Base-by-base conservation (phyloP, 768 basidiomycete genomes). In the Udeniomyces megalosporus region DNA sequence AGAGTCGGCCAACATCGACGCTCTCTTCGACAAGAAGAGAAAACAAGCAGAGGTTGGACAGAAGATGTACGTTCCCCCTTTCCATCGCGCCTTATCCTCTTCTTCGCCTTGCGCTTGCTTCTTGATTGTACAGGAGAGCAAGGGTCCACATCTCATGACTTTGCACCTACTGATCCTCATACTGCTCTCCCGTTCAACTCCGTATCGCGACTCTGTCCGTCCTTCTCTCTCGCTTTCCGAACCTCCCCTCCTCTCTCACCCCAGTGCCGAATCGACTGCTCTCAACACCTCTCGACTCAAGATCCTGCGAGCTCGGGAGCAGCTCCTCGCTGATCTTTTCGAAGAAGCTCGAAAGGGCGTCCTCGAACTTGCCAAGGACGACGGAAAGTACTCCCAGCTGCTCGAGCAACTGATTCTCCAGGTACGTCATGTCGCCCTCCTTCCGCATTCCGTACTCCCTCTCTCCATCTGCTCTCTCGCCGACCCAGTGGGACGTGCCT, bases 201-300 rank as follows among this genome's bases (percentile, higher is more conserved):
- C 50, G 3, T 4, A 12, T 26, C 44, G 6, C 48, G 60, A 28
- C 20, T 44, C 34, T 15, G 7, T 24, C 24, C 26, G 17, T 29
- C 35, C 10, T 35, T n/a, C 48, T 26, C 57, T n/a, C 31, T 50
- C 47, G 3, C 20, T 11, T 10, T 28, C 4, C 22, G 20, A 35
- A 12, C 22, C 42, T 24, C 14, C 14, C 48, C 12, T 35, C 38
- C 15, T 14, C 48, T 0, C 24, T 15, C 4, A 10, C 22, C 28
- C 6, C 68, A 97, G 93, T 68, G 84, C 91, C 8, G 88, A 93
- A 72, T 97, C 93, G 6, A 96, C 88, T 28, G 79, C 93, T 65
- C 95, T 91, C 67, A 99, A 97, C 80, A 91, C 88, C 71, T 90
- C 92, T 15, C 88, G 95, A 38, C 80, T 99, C 68, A 83, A 80